Evolutionary conservation across 2,329 filamentous ascomycete species (phyloP), one percentile per base, ranked within the genome.

Genomic region (Talaromyces islandicus): DNA sequence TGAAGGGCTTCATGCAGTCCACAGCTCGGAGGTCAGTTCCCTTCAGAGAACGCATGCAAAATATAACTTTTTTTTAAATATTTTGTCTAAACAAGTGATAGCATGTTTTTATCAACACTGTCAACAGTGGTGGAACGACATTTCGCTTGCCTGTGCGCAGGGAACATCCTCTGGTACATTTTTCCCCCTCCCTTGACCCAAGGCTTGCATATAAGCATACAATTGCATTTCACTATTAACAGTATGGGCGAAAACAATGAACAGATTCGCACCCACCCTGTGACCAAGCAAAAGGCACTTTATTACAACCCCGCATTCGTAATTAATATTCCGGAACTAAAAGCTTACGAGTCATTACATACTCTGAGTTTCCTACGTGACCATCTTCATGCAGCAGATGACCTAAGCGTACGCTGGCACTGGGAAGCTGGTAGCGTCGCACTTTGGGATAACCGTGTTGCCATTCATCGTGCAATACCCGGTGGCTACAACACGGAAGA

Each of bases 361-460:
- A 32, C 27, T 32, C 38, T 58, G 2, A 54, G 54, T 51, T 58
- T 58, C 6, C 38, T 58, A 0, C 51, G 51, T 29, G 35, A 54
- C 1, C 57, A 58, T 30, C 35, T 58, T 4, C 57, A 58, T 35
- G 48, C 57, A 6, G 57, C 57, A 1, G 57, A 58, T 19, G 57
- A 58, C n/a, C 19, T 54, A 9, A 54, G 50, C 9, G 57, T 58
- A 0, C 57, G 57, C 32, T 58, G 57, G 57, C 50, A 58, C 11
- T 58, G 57, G 57, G 38, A 48, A 38, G 57, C 51, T 21, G 57
- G 57, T 21, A 58, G 57, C 27, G 50, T 54, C 1, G 57, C 57
- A 7, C 17, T 58, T 12, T 58, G 57, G 57, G 57, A 58, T 19
- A 58, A 58, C 27, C 50, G 57, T 1, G 32, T 53, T 24, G 57